Conservation (phyloP, 148 eudicot genomes). For the Hydrangea macrophylla region DNA sequence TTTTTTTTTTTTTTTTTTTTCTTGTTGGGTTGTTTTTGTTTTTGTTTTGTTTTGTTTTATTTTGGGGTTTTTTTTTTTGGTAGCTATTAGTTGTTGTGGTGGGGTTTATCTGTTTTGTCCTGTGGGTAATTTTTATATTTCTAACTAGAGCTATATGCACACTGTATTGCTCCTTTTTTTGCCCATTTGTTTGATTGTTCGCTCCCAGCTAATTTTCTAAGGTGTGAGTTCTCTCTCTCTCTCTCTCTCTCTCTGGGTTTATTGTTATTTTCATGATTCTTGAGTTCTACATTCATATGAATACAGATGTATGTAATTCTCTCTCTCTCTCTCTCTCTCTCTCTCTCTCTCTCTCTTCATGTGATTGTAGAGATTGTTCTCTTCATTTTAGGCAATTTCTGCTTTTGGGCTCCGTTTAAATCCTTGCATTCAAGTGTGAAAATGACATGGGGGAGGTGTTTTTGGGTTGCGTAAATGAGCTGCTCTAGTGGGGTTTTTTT, state of each 20-base stretch:
- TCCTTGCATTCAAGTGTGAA: constrained; percentile 7
- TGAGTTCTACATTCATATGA: too few species aligned
- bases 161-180: constrained; percentile 2
- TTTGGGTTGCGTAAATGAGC: background rate
- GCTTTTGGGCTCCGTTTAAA: background rate
- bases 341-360: background rate
- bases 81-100: constrained; percentile 21
- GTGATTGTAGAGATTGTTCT: background rate
- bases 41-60: constrained; percentile 19
- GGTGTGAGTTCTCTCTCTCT: background rate
- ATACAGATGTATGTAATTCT: too few species aligned
- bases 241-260: background rate
- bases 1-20: constrained; percentile 17
- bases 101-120: constrained; percentile 24
- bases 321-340: background rate
- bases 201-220: background rate
- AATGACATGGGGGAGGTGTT: background rate
- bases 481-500: background rate
- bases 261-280: too few species aligned
- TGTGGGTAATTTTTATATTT: background rate
- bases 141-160: constrained; percentile 1
- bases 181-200: constrained; percentile 6
- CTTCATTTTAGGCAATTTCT: background rate
- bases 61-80: constrained; percentile 16
- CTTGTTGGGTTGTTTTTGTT: constrained; percentile 19